Percentiles rank a stretch among this genome's conserved stretches.
These are phyloP conservation scores for Durotheca rogersii DNA, from an alignment of 495 filamentous ascomycete species.

Conservation along the genomic window DNA sequence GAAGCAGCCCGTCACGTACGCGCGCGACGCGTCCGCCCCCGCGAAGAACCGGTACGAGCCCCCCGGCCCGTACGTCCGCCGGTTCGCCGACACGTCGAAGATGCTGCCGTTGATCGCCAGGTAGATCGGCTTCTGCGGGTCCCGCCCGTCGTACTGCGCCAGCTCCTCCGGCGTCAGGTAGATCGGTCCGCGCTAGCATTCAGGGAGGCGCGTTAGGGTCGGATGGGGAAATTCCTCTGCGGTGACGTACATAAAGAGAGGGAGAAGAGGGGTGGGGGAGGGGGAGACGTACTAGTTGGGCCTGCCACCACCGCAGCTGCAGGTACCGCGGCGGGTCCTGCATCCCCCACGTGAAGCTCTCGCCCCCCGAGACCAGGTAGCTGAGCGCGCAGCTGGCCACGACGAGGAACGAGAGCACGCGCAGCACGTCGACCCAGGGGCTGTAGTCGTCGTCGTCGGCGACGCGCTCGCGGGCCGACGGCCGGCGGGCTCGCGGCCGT, in stretches of 20 bases:
- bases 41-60: slow-evolving; percentile 87
- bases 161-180: slow-evolving; percentile 75
- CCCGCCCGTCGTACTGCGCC: slow-evolving; percentile 71
- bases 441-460: slow-evolving; percentile 44
- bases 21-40: slow-evolving; percentile 81
- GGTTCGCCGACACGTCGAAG: slow-evolving; percentile 84
- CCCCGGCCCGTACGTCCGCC: slow-evolving; percentile 80
- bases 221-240: too few relatives aligned
- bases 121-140: slow-evolving; percentile 77
- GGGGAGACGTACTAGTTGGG: slow-evolving; percentile 56
- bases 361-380: slow-evolving; percentile 74
- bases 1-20: slow-evolving; percentile 98
- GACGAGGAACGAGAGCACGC: slow-evolving; percentile 68
- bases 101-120: slow-evolving; percentile 90
- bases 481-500: slow-evolving; percentile 18
- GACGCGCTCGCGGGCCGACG: slow-evolving; percentile 34
- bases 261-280: neutral
- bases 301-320: slow-evolving; percentile 59
- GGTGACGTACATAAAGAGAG: neutral
- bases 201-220: slow-evolving; percentile 5
- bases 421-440: slow-evolving; percentile 68
- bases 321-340: slow-evolving; percentile 63
- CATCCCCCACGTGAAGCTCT: slow-evolving; percentile 58
- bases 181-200: slow-evolving; percentile 43
- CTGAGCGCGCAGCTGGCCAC: slow-evolving; percentile 69